Evolutionary conservation across 371 early-diverging fungal genomes (phyloP), one percentile per base, ranked within the genome.

Genomic region (Saksenaea vasiformis): DNA sequence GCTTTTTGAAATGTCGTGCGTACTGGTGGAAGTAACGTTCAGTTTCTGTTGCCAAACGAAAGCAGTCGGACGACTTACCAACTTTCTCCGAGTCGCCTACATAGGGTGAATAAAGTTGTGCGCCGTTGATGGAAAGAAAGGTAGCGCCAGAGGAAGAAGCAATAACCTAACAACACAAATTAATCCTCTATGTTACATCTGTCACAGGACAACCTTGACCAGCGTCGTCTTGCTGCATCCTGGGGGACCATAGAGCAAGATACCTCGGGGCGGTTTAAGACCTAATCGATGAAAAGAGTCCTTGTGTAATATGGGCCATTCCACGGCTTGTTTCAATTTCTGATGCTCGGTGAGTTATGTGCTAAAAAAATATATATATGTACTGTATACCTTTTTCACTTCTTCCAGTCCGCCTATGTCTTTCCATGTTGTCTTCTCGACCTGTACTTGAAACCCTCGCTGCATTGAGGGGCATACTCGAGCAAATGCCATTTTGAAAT

Each of bases 141-240:
- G 89, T 84, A 3, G 92, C 80, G 24, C 91, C 87, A 8, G 90
- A 86, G n/a, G 87, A 89, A 24, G 88, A 86, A 1, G 95, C 93
- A 65, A 94, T 87, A 14, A 91, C 85, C 76, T 79, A 60, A 38
- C 8, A 47, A 27, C 22, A 17, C 10, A 47, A 1, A 19, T 4
- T 47, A n/a, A 22, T 22, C 10, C 27, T 1, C 35, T 22, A 9
- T 7, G 13, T 19, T 14, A 5, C 13, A 4, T 19, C 36, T 17
- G 27, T 31, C 5, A 17, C 34, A 2, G 15, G 9, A 63, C 58
- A 39, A 89, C 87, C 78, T 91, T 94, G 27, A 94, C 98, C 17
- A 99, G 72, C 0, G 97, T 95, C 0, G 99, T 99, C 75, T 99
- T 99, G 74, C 95, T 93, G 78, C 98, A 98, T 3, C 99, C 99